Conservation (phyloP, 306 rosid genomes). For the Malus orientalis region DNA sequence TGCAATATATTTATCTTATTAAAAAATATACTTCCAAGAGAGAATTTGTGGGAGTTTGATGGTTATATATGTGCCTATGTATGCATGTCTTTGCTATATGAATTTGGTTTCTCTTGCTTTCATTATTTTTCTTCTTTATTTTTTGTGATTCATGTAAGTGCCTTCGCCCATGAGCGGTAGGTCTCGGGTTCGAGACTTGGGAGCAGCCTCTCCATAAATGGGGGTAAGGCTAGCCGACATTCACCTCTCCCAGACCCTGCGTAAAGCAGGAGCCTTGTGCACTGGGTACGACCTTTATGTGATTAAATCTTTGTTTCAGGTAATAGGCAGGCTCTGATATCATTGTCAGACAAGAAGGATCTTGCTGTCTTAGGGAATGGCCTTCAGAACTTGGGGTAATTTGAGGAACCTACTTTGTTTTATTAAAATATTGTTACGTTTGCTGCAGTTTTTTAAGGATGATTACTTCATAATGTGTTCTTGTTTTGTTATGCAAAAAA, state of each 20-base stretch:
- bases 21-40: neutral
- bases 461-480: neutral
- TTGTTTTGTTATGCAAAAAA: neutral
- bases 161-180: too few species aligned
- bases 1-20: neutral
- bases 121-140: neutral
- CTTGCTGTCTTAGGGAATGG: slow-evolving; percentile 70
- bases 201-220: too few species aligned
- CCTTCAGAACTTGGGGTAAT: slow-evolving; percentile 73
- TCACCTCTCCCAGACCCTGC: too few species aligned
- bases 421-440: neutral
- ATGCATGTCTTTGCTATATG: neutral
- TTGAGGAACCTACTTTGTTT: neutral
- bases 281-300: too few species aligned
- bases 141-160: neutral
- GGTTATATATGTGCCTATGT: neutral
- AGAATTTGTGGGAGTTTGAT: neutral
- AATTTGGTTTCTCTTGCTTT: neutral
- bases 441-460: neutral
- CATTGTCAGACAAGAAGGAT: slow-evolving; percentile 82
- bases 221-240: too few species aligned
- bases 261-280: too few species aligned
- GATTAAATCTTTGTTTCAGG: slow-evolving; percentile 36
- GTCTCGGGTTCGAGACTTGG: too few species aligned
- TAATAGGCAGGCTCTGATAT: slow-evolving; percentile 68